phyloP scores from a whole-genome alignment of 129 eudicot species.

The Silybum marianum region DNA sequence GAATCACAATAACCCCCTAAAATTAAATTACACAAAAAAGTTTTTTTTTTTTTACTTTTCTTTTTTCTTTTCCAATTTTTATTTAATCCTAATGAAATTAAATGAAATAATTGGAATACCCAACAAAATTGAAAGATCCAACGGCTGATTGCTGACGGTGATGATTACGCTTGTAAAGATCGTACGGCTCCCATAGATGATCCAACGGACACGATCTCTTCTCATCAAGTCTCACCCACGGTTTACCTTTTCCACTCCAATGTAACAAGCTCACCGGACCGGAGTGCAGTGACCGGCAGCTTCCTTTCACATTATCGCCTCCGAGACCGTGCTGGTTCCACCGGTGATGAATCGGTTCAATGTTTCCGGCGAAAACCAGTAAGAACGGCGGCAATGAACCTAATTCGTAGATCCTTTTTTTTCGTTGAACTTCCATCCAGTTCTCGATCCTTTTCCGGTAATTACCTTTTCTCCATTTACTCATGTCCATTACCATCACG shows the following conservation, averaged over 20 bases:
- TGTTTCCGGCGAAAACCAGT: constrained; percentile 69
- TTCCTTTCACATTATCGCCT: constrained; percentile 87
- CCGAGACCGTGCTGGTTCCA: constrained; percentile 98
- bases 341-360: constrained; percentile 76
- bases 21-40: background rate
- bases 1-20: constrained; percentile 33
- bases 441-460: constrained; percentile 58
- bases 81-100: constrained; percentile 20
- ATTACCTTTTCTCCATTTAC: constrained; percentile 61
- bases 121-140: constrained; percentile 44
- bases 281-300: constrained; percentile 75
- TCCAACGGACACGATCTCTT: constrained; percentile 89
- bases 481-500: constrained; percentile 92
- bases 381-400: constrained; percentile 89
- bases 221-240: constrained; percentile 90
- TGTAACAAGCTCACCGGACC: constrained; percentile 95
- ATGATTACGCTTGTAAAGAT: constrained; percentile 49
- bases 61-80: background rate
- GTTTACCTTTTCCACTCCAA: constrained; percentile 96
- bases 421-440: constrained; percentile 89
- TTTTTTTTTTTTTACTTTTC: too few species aligned
- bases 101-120: constrained; percentile 53
- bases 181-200: constrained; percentile 93
- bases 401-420: constrained; percentile 71
- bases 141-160: constrained; percentile 23